A percentile compares a stretch with the other conserved stretches of the same genome.
These are phyloP conservation scores for Tolypocladium tropicale DNA, from an alignment of 2,329 filamentous ascomycete species.

Conservation along the genomic window DNA sequence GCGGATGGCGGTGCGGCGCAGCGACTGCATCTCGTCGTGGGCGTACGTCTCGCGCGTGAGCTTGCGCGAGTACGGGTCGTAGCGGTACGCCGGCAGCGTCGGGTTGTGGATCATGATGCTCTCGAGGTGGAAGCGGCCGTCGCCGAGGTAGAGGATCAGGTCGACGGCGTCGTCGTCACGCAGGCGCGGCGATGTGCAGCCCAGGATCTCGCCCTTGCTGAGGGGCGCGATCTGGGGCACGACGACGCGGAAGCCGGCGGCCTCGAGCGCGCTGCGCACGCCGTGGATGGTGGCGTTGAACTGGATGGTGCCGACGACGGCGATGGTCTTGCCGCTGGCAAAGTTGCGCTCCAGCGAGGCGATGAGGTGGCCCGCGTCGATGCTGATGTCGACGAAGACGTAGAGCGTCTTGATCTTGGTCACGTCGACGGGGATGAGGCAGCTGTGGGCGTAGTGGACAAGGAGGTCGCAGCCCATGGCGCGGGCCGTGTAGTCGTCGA, in stretches of 20 bases:
- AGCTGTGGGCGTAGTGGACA: slow-evolving; percentile 95
- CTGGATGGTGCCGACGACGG: slow-evolving; percentile 93
- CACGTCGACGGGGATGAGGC: slow-evolving; percentile 89
- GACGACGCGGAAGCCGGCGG: slow-evolving; percentile 73
- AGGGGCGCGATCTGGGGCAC: slow-evolving; percentile 89
- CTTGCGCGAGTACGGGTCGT: slow-evolving; percentile 90
- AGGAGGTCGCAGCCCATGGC: slow-evolving; percentile 90
- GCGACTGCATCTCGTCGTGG: slow-evolving; percentile 78
- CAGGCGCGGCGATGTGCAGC: slow-evolving; percentile 83
- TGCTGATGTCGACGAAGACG: slow-evolving; percentile 96
- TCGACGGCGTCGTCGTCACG: slow-evolving; percentile 52
- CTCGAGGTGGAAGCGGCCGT: slow-evolving; percentile 91
- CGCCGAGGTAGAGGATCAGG: slow-evolving; percentile 78
- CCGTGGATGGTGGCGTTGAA: slow-evolving; percentile 97
- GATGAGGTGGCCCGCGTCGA: slow-evolving; percentile 80
- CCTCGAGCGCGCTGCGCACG: slow-evolving; percentile 65
- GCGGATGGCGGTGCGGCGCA: slow-evolving; percentile 67
- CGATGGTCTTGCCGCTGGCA: slow-evolving; percentile 71
- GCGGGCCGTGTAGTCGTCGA: slow-evolving; percentile 93
- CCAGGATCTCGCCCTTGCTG: slow-evolving; percentile 90
- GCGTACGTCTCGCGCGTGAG: slow-evolving; percentile 87
- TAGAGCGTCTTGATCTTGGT: slow-evolving; percentile 97
- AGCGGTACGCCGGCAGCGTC: slow-evolving; percentile 78
- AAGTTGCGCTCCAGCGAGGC: slow-evolving; percentile 87
- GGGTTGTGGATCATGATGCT: slow-evolving; percentile 99